Evolutionary conservation across 768 basidiomycete genomes (phyloP), one percentile per base, ranked within the genome.

Genomic region (Infundibulicybe gibba): DNA sequence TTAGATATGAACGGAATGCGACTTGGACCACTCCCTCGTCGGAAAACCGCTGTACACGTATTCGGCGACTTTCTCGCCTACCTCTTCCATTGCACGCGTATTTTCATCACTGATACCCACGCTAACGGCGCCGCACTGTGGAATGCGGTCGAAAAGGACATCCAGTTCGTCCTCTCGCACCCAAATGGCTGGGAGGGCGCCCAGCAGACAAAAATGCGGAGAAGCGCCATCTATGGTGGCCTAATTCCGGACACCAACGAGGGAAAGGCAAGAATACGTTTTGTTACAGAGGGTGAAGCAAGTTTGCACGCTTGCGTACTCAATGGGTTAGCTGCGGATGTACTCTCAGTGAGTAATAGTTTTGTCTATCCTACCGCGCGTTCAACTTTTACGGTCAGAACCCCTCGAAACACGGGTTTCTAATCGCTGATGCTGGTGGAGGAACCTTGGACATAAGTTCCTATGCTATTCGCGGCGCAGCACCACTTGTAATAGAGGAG

Each of bases 1-100:
- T 75, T 89, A 45, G 76, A 83, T 61, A 89, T 88, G 86, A 90
- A 90, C 61, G 87, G 87, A 37, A 88, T 90, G 82, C 80, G 83
- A 5, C 74, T 90, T 45, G 78, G 81, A 12, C 70, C 76, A 5
- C 74, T 90, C 19, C 87, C 87, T 0, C 72, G 69, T n/a, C 66
- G 74, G 30, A 87, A 87, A 57, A 74, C 79, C 0, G 75, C 87
- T 32, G 80, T 88, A 2, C 75, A 88, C 55, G 84, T 88, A 39
- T 89, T 90, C 54, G 87, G 84, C 55, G 87, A 90, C 66, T 90
- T 85, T 61, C 75, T 90, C 8, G 72, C 75, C 11, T 90, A 89
- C 64, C 73, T 89, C 42, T 88, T 81, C 63, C 70, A 67, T 43
- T 90, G 87, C 64, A 88, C 87, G 5, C 77, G 78, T 40, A 80